Evolutionary conservation across 306 rosid genomes (phyloP).

Genomic region (Lathyrus aphaca): DNA sequence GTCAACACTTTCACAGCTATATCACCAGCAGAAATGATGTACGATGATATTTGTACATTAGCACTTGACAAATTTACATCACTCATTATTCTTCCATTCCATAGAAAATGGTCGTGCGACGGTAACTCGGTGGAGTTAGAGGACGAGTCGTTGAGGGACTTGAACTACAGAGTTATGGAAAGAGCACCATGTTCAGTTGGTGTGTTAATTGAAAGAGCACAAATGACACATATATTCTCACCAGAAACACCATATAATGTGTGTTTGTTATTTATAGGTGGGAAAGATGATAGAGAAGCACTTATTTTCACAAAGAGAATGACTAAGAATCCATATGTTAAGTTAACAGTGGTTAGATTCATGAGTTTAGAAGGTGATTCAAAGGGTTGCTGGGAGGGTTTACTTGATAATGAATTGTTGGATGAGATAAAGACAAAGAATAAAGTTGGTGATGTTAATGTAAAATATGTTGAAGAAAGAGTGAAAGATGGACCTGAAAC

Average conservation of each 20-base stretch:
- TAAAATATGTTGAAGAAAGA: conserved; percentile 42
- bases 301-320: conserved; percentile 51
- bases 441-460: background rate
- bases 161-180: conserved; percentile 54
- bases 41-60: conserved; percentile 65
- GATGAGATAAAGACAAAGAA: conserved; percentile 11
- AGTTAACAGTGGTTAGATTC: conserved; percentile 47
- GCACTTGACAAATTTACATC: conserved; percentile 65
- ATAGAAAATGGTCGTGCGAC: conserved; percentile 56
- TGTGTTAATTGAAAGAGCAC: conserved; percentile 51
- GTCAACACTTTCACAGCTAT: conserved; percentile 61
- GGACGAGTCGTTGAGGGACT: conserved; percentile 45
- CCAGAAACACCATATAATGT: conserved; percentile 36
- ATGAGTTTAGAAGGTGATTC: background rate
- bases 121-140: conserved; percentile 51
- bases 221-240: conserved; percentile 37
- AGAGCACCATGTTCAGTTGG: conserved; percentile 77
- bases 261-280: conserved; percentile 68
- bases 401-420: conserved; percentile 44
- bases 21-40: conserved; percentile 62
- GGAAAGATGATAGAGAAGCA: conserved; percentile 73
- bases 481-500: conserved; percentile 57
- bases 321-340: conserved; percentile 42
- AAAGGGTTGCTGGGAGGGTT: conserved; percentile 10
- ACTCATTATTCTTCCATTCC: conserved; percentile 68